These are phyloP conservation scores for Epithemia pelagica DNA, from an alignment of 108 stramenopile species.

Conservation along the genomic window DNA sequence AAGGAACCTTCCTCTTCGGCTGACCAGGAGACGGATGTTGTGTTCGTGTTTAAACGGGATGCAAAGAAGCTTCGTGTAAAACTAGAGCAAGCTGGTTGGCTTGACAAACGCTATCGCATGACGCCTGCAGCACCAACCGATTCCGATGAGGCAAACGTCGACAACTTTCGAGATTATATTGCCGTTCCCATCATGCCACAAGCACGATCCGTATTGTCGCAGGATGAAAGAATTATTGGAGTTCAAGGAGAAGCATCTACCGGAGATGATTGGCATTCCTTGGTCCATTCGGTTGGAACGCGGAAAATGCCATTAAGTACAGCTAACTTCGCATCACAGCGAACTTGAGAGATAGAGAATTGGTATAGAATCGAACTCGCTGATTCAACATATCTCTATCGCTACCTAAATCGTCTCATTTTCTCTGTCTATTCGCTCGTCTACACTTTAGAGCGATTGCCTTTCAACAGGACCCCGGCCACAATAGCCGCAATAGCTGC, in stretches of 20 bases:
- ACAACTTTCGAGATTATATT: conserved; percentile 14
- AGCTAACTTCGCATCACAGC: conserved; percentile 21
- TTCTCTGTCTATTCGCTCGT: not conserved
- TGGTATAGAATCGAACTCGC: not conserved
- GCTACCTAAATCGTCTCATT: not conserved
- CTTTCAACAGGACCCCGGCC: not conserved
- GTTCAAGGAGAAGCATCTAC: not conserved
- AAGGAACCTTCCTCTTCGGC: not conserved
- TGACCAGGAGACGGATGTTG: conserved; percentile 28
- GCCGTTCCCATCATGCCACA: conserved; percentile 33
- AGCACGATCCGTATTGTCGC: not conserved
- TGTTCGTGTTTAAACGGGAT: conserved; percentile 43
- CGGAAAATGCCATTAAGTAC: conserved; percentile 23
- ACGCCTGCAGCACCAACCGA: conserved; percentile 17
- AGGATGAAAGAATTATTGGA: not conserved
- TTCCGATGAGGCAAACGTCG: not conserved
- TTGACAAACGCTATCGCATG: conserved; percentile 71
- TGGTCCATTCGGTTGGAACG: not conserved
- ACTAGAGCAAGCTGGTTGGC: conserved; percentile 34
- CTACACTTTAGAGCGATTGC: conserved; percentile 4
- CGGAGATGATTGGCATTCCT: too few relatives aligned
- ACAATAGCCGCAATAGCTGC: conserved; percentile 3
- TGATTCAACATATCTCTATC: too few relatives aligned
- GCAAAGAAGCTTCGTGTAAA: conserved; percentile 52
- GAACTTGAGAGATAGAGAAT: conserved; percentile 9